A percentile compares a stretch with the other conserved stretches of the same genome.
These are phyloP conservation scores for Chrysoporthe austroafricana DNA, from an alignment of 2,329 filamentous ascomycete genomes.

Conservation along the genomic window DNA sequence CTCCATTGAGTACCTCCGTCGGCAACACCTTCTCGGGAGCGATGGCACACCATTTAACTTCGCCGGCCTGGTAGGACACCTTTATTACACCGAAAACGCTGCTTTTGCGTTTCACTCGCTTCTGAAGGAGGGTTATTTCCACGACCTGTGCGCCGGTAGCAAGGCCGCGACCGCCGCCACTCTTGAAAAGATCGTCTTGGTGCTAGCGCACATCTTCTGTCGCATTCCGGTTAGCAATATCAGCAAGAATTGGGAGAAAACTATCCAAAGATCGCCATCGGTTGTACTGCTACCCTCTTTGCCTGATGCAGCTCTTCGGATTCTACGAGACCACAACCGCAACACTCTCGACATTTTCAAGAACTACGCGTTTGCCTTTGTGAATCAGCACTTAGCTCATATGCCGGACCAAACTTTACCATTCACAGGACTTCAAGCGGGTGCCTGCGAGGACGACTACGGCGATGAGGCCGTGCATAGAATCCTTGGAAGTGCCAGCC, in stretches of 20 bases:
- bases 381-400: conserved; percentile 62
- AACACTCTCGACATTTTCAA: conserved; percentile 69
- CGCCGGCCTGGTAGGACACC: conserved; percentile 68
- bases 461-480: not conserved
- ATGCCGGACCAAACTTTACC: conserved; percentile 60
- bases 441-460: conserved; percentile 35
- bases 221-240: conserved; percentile 55
- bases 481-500: conserved; percentile 24
- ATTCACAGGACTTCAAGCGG: conserved; percentile 56
- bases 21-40: conserved; percentile 66
- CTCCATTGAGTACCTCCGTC: conserved; percentile 77
- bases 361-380: conserved; percentile 70
- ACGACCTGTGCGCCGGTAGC: conserved; percentile 62
- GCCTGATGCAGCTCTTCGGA: conserved; percentile 57
- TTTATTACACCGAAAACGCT: conserved; percentile 78
- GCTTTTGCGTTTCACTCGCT: conserved; percentile 78
- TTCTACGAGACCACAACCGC: conserved; percentile 66
- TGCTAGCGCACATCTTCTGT: conserved; percentile 72
- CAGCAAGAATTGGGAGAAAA: conserved; percentile 48
- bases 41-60: conserved; percentile 72
- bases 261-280: conserved; percentile 62
- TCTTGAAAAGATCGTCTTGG: conserved; percentile 65
- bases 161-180: conserved; percentile 52
- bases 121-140: conserved; percentile 71
- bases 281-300: conserved; percentile 68